Percentiles rank a stretch among this genome's conserved stretches.
phyloP scores from a whole-genome alignment of 805 yeast species.

The Clavispora asparagi region DNA sequence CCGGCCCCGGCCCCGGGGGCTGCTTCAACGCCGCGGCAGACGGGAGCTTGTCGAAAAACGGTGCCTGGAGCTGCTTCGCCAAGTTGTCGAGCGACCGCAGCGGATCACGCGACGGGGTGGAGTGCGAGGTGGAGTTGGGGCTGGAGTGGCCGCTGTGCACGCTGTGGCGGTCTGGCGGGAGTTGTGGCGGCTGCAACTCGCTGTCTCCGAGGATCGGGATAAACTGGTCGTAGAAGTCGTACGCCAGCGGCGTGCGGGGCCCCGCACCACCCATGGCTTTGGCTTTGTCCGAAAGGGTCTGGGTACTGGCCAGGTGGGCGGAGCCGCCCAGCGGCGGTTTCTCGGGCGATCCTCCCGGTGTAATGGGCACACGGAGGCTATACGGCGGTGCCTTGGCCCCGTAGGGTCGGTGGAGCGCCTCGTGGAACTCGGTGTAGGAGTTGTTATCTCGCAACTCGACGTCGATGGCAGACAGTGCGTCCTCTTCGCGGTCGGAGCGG shows the following conservation, averaged over 20 bases:
- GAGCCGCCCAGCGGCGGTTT: not conserved
- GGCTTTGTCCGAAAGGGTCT: not conserved
- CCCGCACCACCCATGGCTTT: not conserved
- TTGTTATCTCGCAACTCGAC: conserved; percentile 33
- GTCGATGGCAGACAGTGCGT: conserved; percentile 25
- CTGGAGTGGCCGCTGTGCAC: conserved; percentile 6
- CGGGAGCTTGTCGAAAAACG: conserved; percentile 36
- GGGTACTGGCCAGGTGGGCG: not conserved
- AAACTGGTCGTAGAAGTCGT: conserved; percentile 39
- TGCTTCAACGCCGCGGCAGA: conserved; percentile 24
- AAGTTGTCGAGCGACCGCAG: conserved; percentile 26
- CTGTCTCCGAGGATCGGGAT: conserved; percentile 31
- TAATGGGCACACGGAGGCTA: conserved; percentile 2
- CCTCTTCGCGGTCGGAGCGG: conserved; percentile 29
- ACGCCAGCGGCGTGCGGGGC: conserved; percentile 20
- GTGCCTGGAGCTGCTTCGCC: conserved; percentile 35
- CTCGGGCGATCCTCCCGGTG: conserved; percentile 1
- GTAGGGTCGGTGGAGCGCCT: conserved; percentile 28
- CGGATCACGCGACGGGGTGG: conserved; percentile 3
- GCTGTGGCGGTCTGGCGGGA: conserved; percentile 6
- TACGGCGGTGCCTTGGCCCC: conserved; percentile 10
- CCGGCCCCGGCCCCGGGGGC: conserved; percentile 3
- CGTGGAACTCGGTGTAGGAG: conserved; percentile 31
- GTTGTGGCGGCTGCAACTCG: conserved; percentile 7
- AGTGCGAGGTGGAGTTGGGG: conserved; percentile 1